phyloP scores from a whole-genome alignment of 768 basidiomycete species.

The Suillus placidus region DNA sequence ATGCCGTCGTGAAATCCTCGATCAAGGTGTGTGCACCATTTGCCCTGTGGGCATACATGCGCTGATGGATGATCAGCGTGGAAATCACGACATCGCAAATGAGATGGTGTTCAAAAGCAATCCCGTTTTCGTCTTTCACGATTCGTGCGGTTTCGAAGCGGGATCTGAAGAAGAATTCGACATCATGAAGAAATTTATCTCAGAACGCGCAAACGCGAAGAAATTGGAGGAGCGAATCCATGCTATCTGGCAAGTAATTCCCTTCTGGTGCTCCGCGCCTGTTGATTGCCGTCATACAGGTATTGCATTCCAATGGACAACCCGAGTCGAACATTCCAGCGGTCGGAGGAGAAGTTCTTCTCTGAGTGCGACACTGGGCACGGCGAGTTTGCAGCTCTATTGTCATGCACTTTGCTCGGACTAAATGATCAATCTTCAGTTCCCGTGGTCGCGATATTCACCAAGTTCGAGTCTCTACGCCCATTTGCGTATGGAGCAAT shows the following conservation, averaged over 20 bases:
- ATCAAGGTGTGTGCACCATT: constrained; percentile 12
- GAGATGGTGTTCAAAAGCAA: constrained; percentile 33
- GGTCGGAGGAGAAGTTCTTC: constrained; percentile 36
- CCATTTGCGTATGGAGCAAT: constrained; percentile 19
- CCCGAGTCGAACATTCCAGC: constrained; percentile 25
- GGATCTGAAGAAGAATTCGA: constrained; percentile 33
- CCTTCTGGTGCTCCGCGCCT: background rate
- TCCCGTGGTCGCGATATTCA: constrained; percentile 42
- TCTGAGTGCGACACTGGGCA: constrained; percentile 20
- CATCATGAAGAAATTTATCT: constrained; percentile 34
- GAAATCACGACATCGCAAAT: constrained; percentile 32
- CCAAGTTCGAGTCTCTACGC: constrained; percentile 38
- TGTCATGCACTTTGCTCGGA: background rate
- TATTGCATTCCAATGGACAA: constrained; percentile 36
- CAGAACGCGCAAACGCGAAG: constrained; percentile 18
- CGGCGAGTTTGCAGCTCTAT: constrained; percentile 1
- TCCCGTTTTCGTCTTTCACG: constrained; percentile 39
- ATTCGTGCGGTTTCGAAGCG: constrained; percentile 43
- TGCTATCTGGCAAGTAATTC: constrained; percentile 38
- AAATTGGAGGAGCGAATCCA: constrained; percentile 36
- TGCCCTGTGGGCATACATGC: constrained; percentile 6
- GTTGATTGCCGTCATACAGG: constrained; percentile 25
- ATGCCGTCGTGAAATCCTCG: background rate
- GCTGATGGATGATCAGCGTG: constrained; percentile 16
- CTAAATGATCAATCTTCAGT: constrained; percentile 25